These are phyloP conservation scores for Trichoderma lentiforme DNA, from an alignment of 2,329 filamentous ascomycete species.

Conservation along the genomic window DNA sequence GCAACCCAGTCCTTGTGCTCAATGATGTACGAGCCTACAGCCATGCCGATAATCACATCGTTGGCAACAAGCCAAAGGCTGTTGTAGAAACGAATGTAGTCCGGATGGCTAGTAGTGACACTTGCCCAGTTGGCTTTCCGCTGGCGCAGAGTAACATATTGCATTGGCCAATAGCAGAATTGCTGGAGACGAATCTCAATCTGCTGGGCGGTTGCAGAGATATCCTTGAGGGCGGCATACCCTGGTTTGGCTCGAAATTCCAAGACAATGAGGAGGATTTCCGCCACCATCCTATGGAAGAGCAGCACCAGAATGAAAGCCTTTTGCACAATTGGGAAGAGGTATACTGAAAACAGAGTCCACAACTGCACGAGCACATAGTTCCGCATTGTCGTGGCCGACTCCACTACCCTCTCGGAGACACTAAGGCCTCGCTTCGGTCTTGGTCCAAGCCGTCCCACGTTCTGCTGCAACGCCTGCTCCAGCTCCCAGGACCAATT, in stretches of 20 bases:
- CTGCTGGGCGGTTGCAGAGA: constrained; percentile 95
- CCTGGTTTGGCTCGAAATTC: constrained; percentile 81
- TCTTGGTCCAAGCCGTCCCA: constrained; percentile 76
- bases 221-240: constrained; percentile 84
- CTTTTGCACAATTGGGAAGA: constrained; percentile 71
- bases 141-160: constrained; percentile 87
- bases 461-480: constrained; percentile 81
- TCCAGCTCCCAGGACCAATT: constrained; percentile 95
- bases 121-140: constrained; percentile 92
- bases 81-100: constrained; percentile 99
- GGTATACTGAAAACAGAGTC: constrained; percentile 68
- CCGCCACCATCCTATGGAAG: constrained; percentile 74
- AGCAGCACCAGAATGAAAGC: constrained; percentile 77
- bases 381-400: constrained; percentile 81
- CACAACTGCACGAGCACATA: constrained; percentile 66
- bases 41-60: constrained; percentile 97
- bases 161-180: constrained; percentile 98
- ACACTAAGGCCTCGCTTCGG: constrained; percentile 85
- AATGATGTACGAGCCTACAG: constrained; percentile 92
- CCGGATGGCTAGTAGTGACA: constrained; percentile 89
- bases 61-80: constrained; percentile 98
- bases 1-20: constrained; percentile 88
- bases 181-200: constrained; percentile 95
- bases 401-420: constrained; percentile 90
- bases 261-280: constrained; percentile 71